These are phyloP conservation scores for Emergomyces africanus DNA, from an alignment of 2,329 filamentous ascomycete species.

Conservation along the genomic window DNA sequence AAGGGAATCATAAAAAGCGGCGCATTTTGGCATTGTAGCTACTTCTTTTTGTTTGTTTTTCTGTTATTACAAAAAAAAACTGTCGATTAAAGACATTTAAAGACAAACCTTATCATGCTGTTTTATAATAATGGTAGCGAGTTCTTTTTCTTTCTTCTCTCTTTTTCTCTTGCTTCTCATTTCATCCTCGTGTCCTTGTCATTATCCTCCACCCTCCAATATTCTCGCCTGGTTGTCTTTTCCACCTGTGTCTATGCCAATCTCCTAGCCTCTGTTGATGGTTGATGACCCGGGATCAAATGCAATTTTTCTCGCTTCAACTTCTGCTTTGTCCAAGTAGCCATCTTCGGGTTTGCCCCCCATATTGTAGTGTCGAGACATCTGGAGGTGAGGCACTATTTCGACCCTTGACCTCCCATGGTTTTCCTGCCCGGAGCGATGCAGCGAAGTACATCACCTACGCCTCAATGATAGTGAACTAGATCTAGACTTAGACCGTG, in stretches of 20 bases:
- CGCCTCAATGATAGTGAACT: neutral
- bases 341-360: neutral
- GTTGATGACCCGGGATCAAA: constrained; percentile 1
- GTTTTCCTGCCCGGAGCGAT: too few relatives aligned
- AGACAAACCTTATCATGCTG: neutral
- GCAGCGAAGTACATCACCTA: too few relatives aligned
- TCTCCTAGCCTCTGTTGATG: neutral
- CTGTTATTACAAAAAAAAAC: neutral
- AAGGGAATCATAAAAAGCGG: neutral
- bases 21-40: constrained; percentile 1
- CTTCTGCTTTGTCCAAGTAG: neutral
- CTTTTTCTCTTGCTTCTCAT: neutral
- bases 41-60: constrained; percentile 1
- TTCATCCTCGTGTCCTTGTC: neutral
- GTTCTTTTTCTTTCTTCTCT: neutral
- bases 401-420: neutral
- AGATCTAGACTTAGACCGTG: too few relatives aligned
- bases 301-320: neutral
- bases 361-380: neutral
- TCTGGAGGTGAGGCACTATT: neutral
- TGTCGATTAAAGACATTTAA: neutral
- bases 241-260: neutral
- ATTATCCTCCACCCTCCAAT: neutral
- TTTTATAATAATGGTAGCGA: constrained; percentile 3
- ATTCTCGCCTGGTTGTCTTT: neutral